Evolutionary conservation across 2,329 filamentous ascomycete species (phyloP).

Genomic region (Herpotrichia juniperi): DNA sequence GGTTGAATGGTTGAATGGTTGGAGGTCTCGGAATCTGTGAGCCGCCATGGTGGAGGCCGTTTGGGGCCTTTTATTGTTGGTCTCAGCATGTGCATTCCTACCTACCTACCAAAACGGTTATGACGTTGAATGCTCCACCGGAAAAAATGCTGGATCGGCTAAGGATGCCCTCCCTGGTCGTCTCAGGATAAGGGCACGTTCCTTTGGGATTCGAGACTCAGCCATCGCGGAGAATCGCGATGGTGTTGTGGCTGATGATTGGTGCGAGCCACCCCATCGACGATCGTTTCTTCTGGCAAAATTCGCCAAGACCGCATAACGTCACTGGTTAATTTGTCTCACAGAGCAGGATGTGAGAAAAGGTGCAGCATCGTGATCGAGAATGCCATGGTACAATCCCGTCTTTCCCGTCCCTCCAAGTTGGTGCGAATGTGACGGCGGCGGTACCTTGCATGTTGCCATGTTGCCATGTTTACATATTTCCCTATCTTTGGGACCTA

Average conservation of each 20-base stretch:
- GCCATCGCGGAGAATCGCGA: not conserved
- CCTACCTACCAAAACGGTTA: slow-evolving; percentile 21
- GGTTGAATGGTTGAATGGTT: slow-evolving; percentile 1
- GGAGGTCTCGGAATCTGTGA: no score
- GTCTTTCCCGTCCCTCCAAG: slow-evolving; percentile 10
- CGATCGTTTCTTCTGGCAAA: slow-evolving; percentile 21
- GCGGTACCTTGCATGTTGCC: slow-evolving; percentile 26
- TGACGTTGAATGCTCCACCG: slow-evolving; percentile 26
- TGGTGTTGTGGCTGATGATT: not conserved
- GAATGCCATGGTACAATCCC: not conserved
- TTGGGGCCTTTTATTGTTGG: not conserved
- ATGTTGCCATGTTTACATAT: not conserved
- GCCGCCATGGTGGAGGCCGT: not conserved
- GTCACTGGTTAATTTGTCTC: slow-evolving; percentile 29
- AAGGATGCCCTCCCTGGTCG: not conserved
- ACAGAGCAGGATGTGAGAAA: slow-evolving; percentile 14
- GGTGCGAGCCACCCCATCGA: slow-evolving; percentile 1
- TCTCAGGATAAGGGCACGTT: not conserved
- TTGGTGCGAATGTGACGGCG: slow-evolving; percentile 13
- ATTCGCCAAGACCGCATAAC: slow-evolving; percentile 29
- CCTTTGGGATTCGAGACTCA: not conserved
- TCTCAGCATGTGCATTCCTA: slow-evolving; percentile 18
- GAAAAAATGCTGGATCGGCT: not conserved
- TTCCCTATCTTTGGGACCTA: not conserved
- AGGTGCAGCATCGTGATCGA: slow-evolving; percentile 31